A percentile compares a stretch with the other conserved stretches of the same genome.
phyloP scores from a whole-genome alignment of 208 protist species.

The Trypanosoma theileri region DNA sequence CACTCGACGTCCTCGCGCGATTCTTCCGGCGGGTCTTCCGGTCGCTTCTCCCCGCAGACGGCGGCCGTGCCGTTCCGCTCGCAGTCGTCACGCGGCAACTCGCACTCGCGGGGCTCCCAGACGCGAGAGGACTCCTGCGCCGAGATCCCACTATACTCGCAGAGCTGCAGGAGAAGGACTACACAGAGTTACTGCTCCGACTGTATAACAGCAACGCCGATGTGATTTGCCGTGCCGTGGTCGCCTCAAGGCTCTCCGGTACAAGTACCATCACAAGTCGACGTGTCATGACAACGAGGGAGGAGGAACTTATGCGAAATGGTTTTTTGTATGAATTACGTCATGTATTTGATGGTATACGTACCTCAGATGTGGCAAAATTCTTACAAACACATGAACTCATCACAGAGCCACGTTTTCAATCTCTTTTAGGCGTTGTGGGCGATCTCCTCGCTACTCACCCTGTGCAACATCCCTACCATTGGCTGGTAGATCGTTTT shows the following conservation, averaged over 20 bases:
- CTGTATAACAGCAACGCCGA: constrained; percentile 24
- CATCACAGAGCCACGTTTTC: constrained; percentile 10
- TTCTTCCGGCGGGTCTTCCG: constrained; percentile 28
- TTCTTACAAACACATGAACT: constrained; percentile 31
- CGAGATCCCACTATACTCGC: constrained; percentile 6
- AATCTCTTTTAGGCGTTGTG: constrained; percentile 42
- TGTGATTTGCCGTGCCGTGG: constrained; percentile 21
- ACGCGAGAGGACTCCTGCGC: constrained; percentile 18
- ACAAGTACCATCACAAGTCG: constrained; percentile 26
- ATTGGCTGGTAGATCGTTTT: constrained; percentile 61
- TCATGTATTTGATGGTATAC: constrained; percentile 40
- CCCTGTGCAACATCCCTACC: constrained; percentile 28
- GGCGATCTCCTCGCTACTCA: constrained; percentile 50
- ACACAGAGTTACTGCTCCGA: constrained; percentile 22
- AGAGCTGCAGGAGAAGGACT: constrained; percentile 19
- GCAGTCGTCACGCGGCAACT: constrained; percentile 16
- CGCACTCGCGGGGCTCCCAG: constrained; percentile 15
- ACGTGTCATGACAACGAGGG: constrained; percentile 9
- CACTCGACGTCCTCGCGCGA: constrained; percentile 16
- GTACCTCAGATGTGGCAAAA: constrained; percentile 32
- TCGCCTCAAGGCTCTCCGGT: constrained; percentile 32
- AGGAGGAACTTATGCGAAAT: constrained; percentile 9
- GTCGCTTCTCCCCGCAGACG: constrained; percentile 5
- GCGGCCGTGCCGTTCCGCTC: constrained; percentile 9
- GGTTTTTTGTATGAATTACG: constrained; percentile 28